Base-by-base conservation (phyloP, 176 grass and related monocot species). In the Oryza longistaminata region DNA sequence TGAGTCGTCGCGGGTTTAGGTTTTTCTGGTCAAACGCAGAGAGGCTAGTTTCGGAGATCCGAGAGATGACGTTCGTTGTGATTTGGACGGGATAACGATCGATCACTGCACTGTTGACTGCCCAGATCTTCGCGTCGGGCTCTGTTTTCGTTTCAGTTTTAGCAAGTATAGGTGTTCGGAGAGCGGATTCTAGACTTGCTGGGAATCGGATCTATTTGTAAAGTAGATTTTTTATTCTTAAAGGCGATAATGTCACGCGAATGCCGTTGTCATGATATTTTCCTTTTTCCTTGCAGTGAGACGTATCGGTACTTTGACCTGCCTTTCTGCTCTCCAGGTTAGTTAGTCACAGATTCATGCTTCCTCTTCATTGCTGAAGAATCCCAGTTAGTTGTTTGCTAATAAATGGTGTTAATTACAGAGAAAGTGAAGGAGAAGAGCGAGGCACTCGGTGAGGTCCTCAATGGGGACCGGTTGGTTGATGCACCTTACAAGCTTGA, bases 401-500 rank as follows among this genome's bases (percentile, higher is more conserved):
- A 43, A 87, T 65, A 64, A 4, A 71, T 12, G 44, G 2, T 42
- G 11, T 33, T 78, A 0, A 33, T 74, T 83, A 79, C 79, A 98
- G 96, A 92, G 34, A 92, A 95, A 73, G 85, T 98, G 77, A 98
- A 80, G 80, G 96, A 98, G 77, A 98, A 95, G 85, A 85, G 68
- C 5, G 96, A 98, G 83, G 96, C 93, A 3, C 91, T 98, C 2
- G 96, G 96, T 3, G 96, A 98, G 87, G 87, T 98, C 73, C 87
- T 98, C 9, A 98, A 98, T 22, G 96, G 96, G 69, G 96, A 98
- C 55, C 85, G 96, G 16, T 37, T 98, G 74, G 96, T 98, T 1
- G 96, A 95, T 85, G 96, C 96, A 1, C 93, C 96, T n/a, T 98
- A 98, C 85, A 95, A 98, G 89, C 89, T 98, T 77, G 87, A 90